Evolutionary conservation across 805 yeast species (phyloP), one percentile per base, ranked within the genome.

Genomic region (Ogataea ganodermae): DNA sequence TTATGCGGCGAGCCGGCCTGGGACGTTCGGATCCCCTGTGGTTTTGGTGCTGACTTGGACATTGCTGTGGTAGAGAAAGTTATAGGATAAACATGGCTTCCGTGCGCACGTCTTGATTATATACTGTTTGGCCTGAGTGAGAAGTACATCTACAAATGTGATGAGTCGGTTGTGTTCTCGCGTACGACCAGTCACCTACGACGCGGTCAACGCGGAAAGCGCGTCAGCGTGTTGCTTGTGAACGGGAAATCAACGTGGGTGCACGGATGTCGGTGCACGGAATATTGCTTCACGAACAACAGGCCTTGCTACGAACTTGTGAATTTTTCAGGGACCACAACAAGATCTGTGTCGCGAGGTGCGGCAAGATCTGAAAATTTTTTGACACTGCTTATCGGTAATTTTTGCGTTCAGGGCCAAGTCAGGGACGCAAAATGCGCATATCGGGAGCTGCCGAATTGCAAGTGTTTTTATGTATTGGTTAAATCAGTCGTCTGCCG

Each of bases 1-100:
- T 42, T 38, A 14, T 37, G 28, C 6, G 50, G 48, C 2, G 52
- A 44, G 2, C 51, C 55, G 8, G 31, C 10, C 22, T 36, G 36
- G 9, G 52, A 48, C 12, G 52, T 46, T 41, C 45, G 14, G 7
- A 44, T 40, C 21, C 4, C 23, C 35, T 31, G 35, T n/a, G 22
- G 18, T 30, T 30, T 30, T 16, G 33, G 33, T 30, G 14, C 33
- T n/a, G 33, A 6, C 16, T 30, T 12, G 6, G 33, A n/a, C 33
- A 30, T 30, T 30, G 17, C 3, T 4, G n/a, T 8, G 24, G 24
- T 12, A n/a, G 17, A 13, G 33, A 30, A n/a, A 30, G 17, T n/a
- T n/a, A n/a, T n/a, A n/a, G n/a, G n/a, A n/a, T n/a, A n/a, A n/a
- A n/a, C n/a, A n/a, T n/a, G n/a, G n/a, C n/a, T n/a, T n/a, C n/a